Conservation (phyloP, 2,329 filamentous ascomycete species). For the Neonectria punicea region DNA sequence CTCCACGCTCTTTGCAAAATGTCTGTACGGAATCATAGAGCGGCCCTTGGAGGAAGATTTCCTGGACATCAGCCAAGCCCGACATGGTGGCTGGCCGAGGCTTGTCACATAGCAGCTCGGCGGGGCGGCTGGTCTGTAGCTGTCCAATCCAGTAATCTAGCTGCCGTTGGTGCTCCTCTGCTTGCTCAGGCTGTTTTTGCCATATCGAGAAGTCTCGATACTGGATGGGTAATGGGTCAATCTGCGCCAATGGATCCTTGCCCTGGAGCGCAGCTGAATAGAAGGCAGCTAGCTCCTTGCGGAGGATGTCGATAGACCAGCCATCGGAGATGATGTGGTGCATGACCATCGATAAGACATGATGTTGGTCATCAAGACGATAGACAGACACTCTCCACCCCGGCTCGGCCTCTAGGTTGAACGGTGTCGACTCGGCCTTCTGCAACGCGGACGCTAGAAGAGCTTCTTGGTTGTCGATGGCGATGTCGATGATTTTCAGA, state of each 20-base stretch:
- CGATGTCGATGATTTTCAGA: slow-evolving; percentile 13
- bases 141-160: slow-evolving; percentile 12
- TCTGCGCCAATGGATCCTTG: slow-evolving; percentile 22
- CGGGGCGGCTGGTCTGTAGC: slow-evolving; percentile 14
- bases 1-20: slow-evolving; percentile 14
- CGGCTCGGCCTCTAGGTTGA: slow-evolving; percentile 21
- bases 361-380: slow-evolving; percentile 2
- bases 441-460: background rate
- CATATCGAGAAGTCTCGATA: slow-evolving; percentile 34
- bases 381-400: slow-evolving; percentile 24
- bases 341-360: slow-evolving; percentile 30
- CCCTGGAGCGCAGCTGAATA: slow-evolving; percentile 27
- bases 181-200: slow-evolving; percentile 44
- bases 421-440: slow-evolving; percentile 17
- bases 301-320: slow-evolving; percentile 27
- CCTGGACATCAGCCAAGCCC: slow-evolving; percentile 12
- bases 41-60: background rate
- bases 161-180: slow-evolving; percentile 18
- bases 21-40: background rate
- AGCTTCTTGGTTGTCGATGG: background rate
- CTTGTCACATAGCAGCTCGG: slow-evolving; percentile 15
- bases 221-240: slow-evolving; percentile 34
- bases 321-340: slow-evolving; percentile 38
- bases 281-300: slow-evolving; percentile 20
- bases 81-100: slow-evolving; percentile 18